Base-by-base conservation (phyloP, 306 rosid species). In the Pterocarpus santalinus region DNA sequence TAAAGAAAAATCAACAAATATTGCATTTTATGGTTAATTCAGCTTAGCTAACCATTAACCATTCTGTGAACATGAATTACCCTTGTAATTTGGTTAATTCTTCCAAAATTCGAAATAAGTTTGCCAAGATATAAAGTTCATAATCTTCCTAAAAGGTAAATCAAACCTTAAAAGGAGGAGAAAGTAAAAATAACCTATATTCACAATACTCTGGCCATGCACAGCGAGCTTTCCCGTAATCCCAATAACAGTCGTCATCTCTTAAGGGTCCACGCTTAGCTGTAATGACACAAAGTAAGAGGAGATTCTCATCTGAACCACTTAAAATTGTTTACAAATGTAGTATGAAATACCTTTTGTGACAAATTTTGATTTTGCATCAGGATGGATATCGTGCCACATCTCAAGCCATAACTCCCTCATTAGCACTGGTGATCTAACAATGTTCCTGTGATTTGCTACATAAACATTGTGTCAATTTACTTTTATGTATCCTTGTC, bases 401-500 rank as follows among this genome's bases (percentile, higher is more conserved):
- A 95, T 87, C 87, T 95, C 94, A 87, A 95, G 99, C 99, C 99
- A 95, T 75, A 95, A 80, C 87, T 95, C 99, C 72, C 98, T 88
- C 99, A 95, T 93, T 77, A 95, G 85, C 87, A 91, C 93, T 1
- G 98, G 95, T 62, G 94, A 88, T 85, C 97, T 91, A 53, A 95
- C 99, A 63, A 91, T 93, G 92, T 95, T 95, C 92, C 99, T 90
- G 90, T 95, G 99, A 85, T 89, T 91, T 82, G 97, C 99, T 95
- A 88, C 90, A 95, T 35, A 71, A 76, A 83, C 72, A 85, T 69
- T 77, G 57, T 33, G 79, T 90, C 79, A 88, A 65, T 76, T 75
- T 74, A 82, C 52, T 65, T 76, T 65, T 60, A 78, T 75, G 72
- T 51, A 47, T 83, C 49, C 65, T 34, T 53, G 47, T 11, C 57